phyloP scores from a whole-genome alignment of 331 rosid species.

The Malus hybrid region DNA sequence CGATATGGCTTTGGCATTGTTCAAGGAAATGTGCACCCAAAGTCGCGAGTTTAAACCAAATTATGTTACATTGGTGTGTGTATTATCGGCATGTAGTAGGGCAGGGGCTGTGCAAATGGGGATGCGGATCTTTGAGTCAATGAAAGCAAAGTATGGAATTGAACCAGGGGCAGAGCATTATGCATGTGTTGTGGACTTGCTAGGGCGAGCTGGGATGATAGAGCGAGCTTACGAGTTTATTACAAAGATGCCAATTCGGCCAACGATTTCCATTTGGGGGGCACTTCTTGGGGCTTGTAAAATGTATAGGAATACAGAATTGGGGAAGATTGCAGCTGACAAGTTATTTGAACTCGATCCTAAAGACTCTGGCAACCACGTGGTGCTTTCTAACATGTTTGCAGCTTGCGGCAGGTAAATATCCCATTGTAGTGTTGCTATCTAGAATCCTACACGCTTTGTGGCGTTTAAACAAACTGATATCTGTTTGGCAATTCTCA shows the following conservation, averaged over 20 bases:
- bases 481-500: neutral
- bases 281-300: constrained; percentile 66
- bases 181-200: constrained; percentile 67
- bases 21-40: constrained; percentile 45
- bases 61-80: constrained; percentile 65
- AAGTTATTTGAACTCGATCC: constrained; percentile 77
- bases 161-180: constrained; percentile 78
- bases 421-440: neutral
- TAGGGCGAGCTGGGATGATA: constrained; percentile 69
- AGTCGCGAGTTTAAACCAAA: constrained; percentile 33
- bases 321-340: constrained; percentile 75
- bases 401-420: constrained; percentile 69
- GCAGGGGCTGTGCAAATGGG: constrained; percentile 71
- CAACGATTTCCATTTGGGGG: constrained; percentile 78
- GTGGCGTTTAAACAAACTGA: neutral
- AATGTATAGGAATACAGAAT: constrained; percentile 36
- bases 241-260: constrained; percentile 54
- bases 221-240: constrained; percentile 66
- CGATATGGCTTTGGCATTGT: constrained; percentile 53
- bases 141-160: constrained; percentile 45
- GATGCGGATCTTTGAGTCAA: constrained; percentile 51
- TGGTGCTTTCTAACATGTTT: constrained; percentile 73
- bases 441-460: neutral
- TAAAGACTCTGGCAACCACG: constrained; percentile 80
- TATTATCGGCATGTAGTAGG: constrained; percentile 72